phyloP scores from a whole-genome alignment of 2,329 filamentous ascomycete species.

The Gyromitra esculenta region DNA sequence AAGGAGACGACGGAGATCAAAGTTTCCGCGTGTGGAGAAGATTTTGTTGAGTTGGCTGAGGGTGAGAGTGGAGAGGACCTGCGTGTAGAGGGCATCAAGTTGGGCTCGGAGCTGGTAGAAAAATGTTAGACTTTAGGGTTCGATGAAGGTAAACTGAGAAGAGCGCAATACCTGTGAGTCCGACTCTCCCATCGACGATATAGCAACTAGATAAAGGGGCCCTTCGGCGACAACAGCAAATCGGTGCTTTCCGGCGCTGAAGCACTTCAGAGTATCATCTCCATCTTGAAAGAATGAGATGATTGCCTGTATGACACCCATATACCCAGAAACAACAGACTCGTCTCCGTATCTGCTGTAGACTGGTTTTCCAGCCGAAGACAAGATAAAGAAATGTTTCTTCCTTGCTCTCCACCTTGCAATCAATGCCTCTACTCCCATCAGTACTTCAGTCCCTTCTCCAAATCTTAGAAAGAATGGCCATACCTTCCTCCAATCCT shows the following conservation, averaged over 20 bases:
- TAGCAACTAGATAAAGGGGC: slow-evolving; percentile 90
- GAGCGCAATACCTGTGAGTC: slow-evolving; percentile 65
- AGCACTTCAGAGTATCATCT: slow-evolving; percentile 79
- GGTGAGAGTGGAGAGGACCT: slow-evolving; percentile 94
- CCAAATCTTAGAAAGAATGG: neutral
- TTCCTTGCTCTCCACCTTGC: slow-evolving; percentile 86
- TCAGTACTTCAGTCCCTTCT: slow-evolving; percentile 19
- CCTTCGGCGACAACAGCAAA: slow-evolving; percentile 88
- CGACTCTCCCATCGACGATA: slow-evolving; percentile 91
- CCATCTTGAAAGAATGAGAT: slow-evolving; percentile 90
- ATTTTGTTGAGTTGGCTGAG: slow-evolving; percentile 85
- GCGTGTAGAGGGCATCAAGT: slow-evolving; percentile 95
- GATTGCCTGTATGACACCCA: slow-evolving; percentile 95
- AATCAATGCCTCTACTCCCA: slow-evolving; percentile 68
- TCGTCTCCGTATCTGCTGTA: slow-evolving; percentile 95
- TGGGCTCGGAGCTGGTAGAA: slow-evolving; percentile 82
- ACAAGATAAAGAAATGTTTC: slow-evolving; percentile 97
- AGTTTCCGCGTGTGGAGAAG: slow-evolving; percentile 90
- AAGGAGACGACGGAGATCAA: slow-evolving; percentile 86
- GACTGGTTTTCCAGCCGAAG: slow-evolving; percentile 94
- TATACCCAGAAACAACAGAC: slow-evolving; percentile 87
- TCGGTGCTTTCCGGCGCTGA: slow-evolving; percentile 84
- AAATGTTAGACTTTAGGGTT: neutral
- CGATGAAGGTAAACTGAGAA: neutral
- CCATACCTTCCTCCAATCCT: slow-evolving; percentile 52